Evolutionary conservation across 352 stramenopile species (phyloP).

Genomic region (Stramenopiles sp.): DNA sequence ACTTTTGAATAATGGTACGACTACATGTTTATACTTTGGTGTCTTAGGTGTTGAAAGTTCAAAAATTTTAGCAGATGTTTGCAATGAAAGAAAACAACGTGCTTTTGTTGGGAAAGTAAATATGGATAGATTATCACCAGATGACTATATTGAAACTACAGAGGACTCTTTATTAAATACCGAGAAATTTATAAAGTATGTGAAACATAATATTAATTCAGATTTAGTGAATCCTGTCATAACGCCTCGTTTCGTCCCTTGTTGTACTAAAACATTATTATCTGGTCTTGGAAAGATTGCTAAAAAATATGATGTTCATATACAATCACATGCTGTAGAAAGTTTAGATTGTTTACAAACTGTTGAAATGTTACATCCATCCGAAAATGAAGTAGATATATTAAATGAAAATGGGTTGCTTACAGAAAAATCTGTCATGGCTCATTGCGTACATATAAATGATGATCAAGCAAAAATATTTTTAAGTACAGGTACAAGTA

Average conservation of each 20-base stretch:
- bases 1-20: slow-evolving; percentile 65
- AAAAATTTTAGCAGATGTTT: slow-evolving; percentile 64
- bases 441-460: slow-evolving; percentile 72
- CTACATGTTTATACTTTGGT: slow-evolving; percentile 77
- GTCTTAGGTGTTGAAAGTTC: slow-evolving; percentile 66
- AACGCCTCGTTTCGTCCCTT: slow-evolving; percentile 77
- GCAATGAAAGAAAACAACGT: slow-evolving; percentile 52
- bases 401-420: slow-evolving; percentile 63
- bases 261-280: slow-evolving; percentile 61
- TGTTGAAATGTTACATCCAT: slow-evolving; percentile 50
- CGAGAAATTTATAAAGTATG: slow-evolving; percentile 55
- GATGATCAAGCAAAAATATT: slow-evolving; percentile 46
- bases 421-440: slow-evolving; percentile 66
- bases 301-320: slow-evolving; percentile 28
- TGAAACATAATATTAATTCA: slow-evolving; percentile 24
- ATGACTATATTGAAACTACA: slow-evolving; percentile 57
- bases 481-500: slow-evolving; percentile 30
- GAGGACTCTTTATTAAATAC: slow-evolving; percentile 51
- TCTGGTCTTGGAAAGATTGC: slow-evolving; percentile 46
- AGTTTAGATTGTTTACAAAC: slow-evolving; percentile 60
- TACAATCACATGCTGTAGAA: slow-evolving; percentile 75
- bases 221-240: slow-evolving; percentile 59
- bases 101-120: slow-evolving; percentile 79
- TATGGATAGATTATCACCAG: slow-evolving; percentile 74
- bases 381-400: slow-evolving; percentile 45